Base-by-base conservation (phyloP, 2,329 filamentous ascomycete genomes). In the Saccharata proteae region DNA sequence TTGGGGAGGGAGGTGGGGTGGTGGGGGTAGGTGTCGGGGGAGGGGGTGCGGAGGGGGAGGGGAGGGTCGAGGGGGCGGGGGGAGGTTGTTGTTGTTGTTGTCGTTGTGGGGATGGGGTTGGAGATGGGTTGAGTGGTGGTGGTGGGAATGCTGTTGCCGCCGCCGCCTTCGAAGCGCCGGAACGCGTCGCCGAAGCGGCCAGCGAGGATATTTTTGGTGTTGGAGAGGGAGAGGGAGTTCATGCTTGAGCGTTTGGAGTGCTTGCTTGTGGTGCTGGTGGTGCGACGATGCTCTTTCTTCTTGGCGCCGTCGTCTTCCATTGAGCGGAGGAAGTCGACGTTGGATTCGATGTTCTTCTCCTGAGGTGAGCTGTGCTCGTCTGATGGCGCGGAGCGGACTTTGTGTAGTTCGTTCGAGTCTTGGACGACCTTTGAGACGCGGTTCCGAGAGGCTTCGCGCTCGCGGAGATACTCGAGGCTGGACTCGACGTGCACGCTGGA, bases 181-280 rank as follows among this genome's bases (percentile, higher is more conserved):
- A 96, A 94, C 3, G 88, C 86, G 46, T 94, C 86, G 1, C 86
- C 84, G 52, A 96, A 94, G 43, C 80, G 84, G 15, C 85, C 82
- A 4, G 77, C 78, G n/a, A 94, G 64, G 21, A 93, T 74, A 35
- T 74, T 82, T 55, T 90, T 93, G 16, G 80, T 80, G 22, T 74
- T 75, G 5, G 79, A 74, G 12, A 83, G 57, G 0, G 78, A 75
- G 33, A 80, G 67, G 2, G 68, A 71, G 9, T 71, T 69, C 40
- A 93, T 57, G 52, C 82, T 90, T 1, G 76, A 67, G 8, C 81
- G 71, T 52, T 93, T 93, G 15, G 61, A 54, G 41, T 77, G 71
- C 44, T 73, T 77, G 15, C 64, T 59, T 29, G 65, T 67, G 38
- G 71, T 74, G 40, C 56, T 64, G 36, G 64, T 71, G 22, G 40